These are phyloP conservation scores for Jackrogersella multiformis DNA, from an alignment of 495 filamentous ascomycete species.

Conservation along the genomic window DNA sequence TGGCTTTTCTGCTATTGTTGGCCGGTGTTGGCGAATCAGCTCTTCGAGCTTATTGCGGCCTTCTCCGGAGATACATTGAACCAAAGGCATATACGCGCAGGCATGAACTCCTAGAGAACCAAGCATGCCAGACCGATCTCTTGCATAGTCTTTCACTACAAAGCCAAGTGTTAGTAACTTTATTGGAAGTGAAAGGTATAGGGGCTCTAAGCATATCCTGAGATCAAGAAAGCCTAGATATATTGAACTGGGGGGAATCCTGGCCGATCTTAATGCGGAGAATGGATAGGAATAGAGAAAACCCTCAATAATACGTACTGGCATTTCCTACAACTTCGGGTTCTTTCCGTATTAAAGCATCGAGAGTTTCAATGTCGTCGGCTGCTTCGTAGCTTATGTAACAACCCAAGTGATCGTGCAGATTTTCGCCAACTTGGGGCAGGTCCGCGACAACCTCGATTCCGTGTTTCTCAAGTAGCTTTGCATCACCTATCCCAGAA, in stretches of 20 bases:
- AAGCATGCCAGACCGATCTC: conserved; percentile 16
- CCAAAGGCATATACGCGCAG: conserved; percentile 22
- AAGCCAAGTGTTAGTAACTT: not conserved
- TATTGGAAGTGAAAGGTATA: not conserved
- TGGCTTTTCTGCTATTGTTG: not conserved
- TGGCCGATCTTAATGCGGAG: too few species aligned
- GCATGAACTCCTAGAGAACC: conserved; percentile 13
- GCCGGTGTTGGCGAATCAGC: conserved; percentile 1
- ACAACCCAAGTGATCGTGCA: conserved; percentile 62
- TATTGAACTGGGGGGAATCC: not conserved
- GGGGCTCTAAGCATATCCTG: not conserved
- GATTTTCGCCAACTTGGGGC: conserved; percentile 64
- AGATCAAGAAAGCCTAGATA: not conserved
- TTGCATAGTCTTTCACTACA: conserved; percentile 10
- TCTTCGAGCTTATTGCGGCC: not conserved
- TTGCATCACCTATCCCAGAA: conserved; percentile 61
- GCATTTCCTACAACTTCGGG: conserved; percentile 11
- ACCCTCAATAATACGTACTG: not conserved
- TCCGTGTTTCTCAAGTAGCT: conserved; percentile 51
- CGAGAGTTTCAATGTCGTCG: conserved; percentile 25
- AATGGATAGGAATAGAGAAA: not conserved
- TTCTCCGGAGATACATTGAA: not conserved
- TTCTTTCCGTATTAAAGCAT: conserved; percentile 4
- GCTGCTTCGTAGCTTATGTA: conserved; percentile 27
- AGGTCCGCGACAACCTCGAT: conserved; percentile 59